A percentile compares a stretch with the other conserved stretches of the same genome.
phyloP scores from a whole-genome alignment of 306 rosid species.

The Sicyos edulis region DNA sequence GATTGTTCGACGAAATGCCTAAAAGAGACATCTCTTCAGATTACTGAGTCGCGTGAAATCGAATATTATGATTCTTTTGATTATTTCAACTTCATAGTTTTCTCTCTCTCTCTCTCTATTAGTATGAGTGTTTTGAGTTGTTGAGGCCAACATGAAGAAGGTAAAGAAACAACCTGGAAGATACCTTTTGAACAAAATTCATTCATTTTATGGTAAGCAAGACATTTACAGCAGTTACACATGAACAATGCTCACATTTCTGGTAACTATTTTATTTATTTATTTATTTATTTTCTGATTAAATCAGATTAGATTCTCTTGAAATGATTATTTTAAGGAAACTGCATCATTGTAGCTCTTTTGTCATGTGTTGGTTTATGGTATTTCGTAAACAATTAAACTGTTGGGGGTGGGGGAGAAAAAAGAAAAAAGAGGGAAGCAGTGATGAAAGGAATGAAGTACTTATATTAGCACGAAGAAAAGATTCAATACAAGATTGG shows the following conservation, averaged over 20 bases:
- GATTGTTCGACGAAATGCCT: too few species aligned
- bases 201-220: too few species aligned
- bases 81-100: too few species aligned
- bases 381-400: neutral
- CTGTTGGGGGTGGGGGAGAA: neutral
- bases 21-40: too few species aligned
- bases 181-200: too few species aligned
- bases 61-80: too few species aligned
- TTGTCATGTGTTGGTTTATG: neutral
- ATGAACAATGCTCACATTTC: slow-evolving; percentile 70
- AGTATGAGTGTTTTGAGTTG: too few species aligned
- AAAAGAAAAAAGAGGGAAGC: neutral
- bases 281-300: neutral
- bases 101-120: too few species aligned
- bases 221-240: too few species aligned
- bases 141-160: too few species aligned
- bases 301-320: neutral
- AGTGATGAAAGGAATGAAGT: neutral
- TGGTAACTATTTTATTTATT: slow-evolving; percentile 36
- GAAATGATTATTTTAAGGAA: neutral
- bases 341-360: neutral
- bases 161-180: too few species aligned
- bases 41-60: too few species aligned
- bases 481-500: neutral
- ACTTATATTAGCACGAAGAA: neutral